Conservation (phyloP, 352 stramenopile species). For the Globisporangium polare region DNA sequence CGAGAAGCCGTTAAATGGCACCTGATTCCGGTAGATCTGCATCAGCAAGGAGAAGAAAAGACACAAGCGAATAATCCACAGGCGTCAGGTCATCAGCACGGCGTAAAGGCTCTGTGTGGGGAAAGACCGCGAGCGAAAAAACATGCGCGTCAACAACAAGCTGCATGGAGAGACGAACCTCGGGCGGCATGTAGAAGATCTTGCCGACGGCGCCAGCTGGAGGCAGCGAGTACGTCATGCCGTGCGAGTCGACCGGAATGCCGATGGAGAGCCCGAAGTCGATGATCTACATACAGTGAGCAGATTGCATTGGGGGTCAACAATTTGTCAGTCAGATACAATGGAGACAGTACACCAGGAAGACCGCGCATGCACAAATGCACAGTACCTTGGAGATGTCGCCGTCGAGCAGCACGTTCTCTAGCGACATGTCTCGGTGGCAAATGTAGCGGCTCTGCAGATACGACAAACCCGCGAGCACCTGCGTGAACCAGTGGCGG, state of each 20-base stretch:
- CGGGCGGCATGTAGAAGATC: slow-evolving; percentile 89
- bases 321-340: background rate
- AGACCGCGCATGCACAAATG: background rate
- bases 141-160: background rate
- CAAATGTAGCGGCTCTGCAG: slow-evolving; percentile 83
- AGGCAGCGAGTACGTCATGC: slow-evolving; percentile 84
- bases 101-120: slow-evolving; percentile 1
- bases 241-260: slow-evolving; percentile 76
- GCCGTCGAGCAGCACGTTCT: slow-evolving; percentile 83
- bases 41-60: background rate
- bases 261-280: slow-evolving; percentile 85
- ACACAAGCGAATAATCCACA: background rate
- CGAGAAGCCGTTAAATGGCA: slow-evolving; percentile 89
- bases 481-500: slow-evolving; percentile 83
- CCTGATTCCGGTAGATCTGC: slow-evolving; percentile 87
- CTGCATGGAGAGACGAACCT: slow-evolving; percentile 36
- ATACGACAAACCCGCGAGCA: slow-evolving; percentile 74
- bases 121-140: background rate
- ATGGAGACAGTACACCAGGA: background rate
- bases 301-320: too few relatives aligned
- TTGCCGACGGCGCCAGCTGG: slow-evolving; percentile 80
- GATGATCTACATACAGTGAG: slow-evolving; percentile 63
- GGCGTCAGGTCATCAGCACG: background rate
- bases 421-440: slow-evolving; percentile 86
- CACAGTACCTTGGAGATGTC: slow-evolving; percentile 70